Conservation (phyloP, 106 monocot genomes). For the Platanthera zijinensis region DNA sequence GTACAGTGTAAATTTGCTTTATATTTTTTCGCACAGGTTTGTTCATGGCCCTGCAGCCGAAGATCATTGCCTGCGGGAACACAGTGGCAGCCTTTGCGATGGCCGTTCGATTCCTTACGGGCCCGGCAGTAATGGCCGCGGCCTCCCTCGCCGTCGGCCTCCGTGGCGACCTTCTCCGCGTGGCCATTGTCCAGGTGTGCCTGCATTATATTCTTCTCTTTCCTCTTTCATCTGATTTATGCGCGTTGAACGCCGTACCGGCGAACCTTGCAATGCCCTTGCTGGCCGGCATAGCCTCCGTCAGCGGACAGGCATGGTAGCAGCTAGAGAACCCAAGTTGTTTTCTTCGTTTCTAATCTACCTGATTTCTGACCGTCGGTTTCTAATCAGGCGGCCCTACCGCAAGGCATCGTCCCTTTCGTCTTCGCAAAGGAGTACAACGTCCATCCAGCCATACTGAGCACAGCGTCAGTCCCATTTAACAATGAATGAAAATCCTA, state of each 20-base stretch:
- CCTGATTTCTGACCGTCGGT: constrained; percentile 2
- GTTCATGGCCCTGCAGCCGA: constrained; percentile 79
- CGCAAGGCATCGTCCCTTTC: constrained; percentile 66
- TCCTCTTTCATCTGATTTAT: background rate
- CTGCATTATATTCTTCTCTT: background rate
- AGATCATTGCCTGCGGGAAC: constrained; percentile 72
- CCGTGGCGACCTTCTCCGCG: constrained; percentile 50
- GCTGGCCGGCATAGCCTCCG: background rate
- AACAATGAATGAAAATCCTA: background rate
- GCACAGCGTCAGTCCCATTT: constrained; percentile 37
- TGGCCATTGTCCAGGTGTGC: constrained; percentile 77
- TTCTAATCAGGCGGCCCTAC: constrained; percentile 58
- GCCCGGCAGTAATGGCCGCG: constrained; percentile 73
- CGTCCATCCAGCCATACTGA: constrained; percentile 54
- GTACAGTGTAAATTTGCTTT: no score
- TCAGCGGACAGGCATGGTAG: background rate
- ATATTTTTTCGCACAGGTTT: no score
- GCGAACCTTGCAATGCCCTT: background rate
- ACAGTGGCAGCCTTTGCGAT: constrained; percentile 42
- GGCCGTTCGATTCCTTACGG: constrained; percentile 67
- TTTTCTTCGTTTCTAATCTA: background rate
- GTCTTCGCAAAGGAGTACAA: constrained; percentile 73
- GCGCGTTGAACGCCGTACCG: background rate
- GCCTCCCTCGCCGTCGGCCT: constrained; percentile 60
- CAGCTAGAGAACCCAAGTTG: background rate